Base-by-base conservation (phyloP, 768 basidiomycete genomes). In the Tremella mesenterica region DNA sequence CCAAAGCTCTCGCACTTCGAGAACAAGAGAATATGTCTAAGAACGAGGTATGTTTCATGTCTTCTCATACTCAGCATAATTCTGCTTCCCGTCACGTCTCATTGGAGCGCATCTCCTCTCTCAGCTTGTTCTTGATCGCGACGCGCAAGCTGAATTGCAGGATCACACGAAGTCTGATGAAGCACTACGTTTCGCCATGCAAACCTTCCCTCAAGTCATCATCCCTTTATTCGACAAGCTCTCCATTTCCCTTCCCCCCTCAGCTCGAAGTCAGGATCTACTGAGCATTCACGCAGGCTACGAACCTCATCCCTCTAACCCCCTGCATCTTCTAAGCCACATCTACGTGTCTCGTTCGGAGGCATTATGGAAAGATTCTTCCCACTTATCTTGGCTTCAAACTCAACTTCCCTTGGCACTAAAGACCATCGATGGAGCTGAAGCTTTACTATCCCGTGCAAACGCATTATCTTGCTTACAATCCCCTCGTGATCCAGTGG, bases 211-310 rank as follows among this genome's bases (percentile, higher is more conserved):
- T 0, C 81, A 85, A 0, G 78, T 93, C 2, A 79, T 91, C 0
- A 84, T 85, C 0, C 77, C 92, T 4, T 74, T 96, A 0, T 87
- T 88, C 2, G 88, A 93, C 69, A 91, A 90, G 69, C 78, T 86
- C 7, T 89, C 91, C 16, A 79, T 85, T 2, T 67, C 76, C 4
- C 73, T 93, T 1, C 77, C 86, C 3, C 71, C 74, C 1, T 74
- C 79, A 2, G 77, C 88, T 10, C 76, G 85, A 13, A 70, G 76
- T 0, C 81, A 85, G 65, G 76, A 75, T 3, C 80, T 82, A 20
- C 85, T 89, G 65, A 78, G 80, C 57, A 82, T 92, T 21, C 76
- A 83, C 53, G 83, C 83, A 0, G 85, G 85, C 38, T 79, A 78
- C 20, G 36, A 34, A 43, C 50, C 55, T 21, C 72, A 76, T 8